These are phyloP conservation scores for Vinca major DNA, from an alignment of 305 asterid species.

Conservation along the genomic window DNA sequence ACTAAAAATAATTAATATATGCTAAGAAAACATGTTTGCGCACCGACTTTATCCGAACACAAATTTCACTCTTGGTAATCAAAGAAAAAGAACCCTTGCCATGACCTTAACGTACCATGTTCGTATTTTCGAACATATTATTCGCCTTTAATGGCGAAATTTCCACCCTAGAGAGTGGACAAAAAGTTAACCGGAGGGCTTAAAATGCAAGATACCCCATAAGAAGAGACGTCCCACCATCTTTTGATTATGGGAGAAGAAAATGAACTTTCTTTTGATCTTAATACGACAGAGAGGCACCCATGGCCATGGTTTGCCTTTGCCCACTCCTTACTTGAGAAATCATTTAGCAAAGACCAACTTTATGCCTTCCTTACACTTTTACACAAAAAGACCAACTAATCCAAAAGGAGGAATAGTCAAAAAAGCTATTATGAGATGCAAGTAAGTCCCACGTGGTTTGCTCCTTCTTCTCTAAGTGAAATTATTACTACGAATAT, in stretches of 20 bases:
- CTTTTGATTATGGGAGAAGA: neutral
- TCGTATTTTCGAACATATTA: no score
- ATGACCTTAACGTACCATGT: no score
- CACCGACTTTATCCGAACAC: no score
- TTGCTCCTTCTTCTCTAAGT: neutral
- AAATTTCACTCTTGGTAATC: no score
- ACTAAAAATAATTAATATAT: no score
- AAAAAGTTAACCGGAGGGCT: neutral
- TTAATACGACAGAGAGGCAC: neutral
- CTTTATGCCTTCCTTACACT: neutral
- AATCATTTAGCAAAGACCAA: constrained; percentile 13
- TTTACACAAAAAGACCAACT: constrained; percentile 6
- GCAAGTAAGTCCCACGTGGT: constrained; percentile 25
- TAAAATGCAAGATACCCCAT: constrained; percentile 9
- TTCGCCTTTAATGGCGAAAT: neutral
- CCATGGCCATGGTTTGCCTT: neutral
- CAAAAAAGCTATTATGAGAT: constrained; percentile 18
- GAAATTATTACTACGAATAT: constrained; percentile 2
- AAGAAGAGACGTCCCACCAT: constrained; percentile 11
- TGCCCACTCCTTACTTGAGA: constrained; percentile 3
- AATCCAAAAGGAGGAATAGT: constrained; percentile 8
- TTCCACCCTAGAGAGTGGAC: neutral
- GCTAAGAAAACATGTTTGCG: no score
- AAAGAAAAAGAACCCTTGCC: no score
- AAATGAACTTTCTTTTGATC: constrained; percentile 9